Percentiles rank a stretch among this genome's conserved stretches.
These are phyloP conservation scores for Phytophthora cactorum DNA, from an alignment of 352 stramenopile genomes.

Conservation along the genomic window DNA sequence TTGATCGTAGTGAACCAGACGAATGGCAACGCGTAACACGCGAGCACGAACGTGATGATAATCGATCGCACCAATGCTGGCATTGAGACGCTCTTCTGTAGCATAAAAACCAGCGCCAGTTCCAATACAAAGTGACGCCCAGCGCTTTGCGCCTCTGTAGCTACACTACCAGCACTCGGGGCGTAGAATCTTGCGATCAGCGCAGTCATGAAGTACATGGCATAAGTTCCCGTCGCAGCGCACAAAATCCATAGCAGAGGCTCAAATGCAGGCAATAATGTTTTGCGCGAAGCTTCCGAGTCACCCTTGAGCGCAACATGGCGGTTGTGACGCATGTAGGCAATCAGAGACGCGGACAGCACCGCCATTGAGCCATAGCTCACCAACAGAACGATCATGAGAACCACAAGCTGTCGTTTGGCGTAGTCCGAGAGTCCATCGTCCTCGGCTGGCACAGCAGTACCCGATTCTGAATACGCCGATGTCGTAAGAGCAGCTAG, in stretches of 20 bases:
- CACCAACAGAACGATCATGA: constrained; percentile 44
- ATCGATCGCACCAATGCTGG: constrained; percentile 46
- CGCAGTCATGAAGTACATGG: constrained; percentile 41
- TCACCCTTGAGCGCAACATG: constrained; percentile 45
- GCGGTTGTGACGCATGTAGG: constrained; percentile 56
- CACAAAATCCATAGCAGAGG: constrained; percentile 54
- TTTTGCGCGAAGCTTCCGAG: constrained; percentile 48
- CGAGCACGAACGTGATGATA: constrained; percentile 36
- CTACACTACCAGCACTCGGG: constrained; percentile 17
- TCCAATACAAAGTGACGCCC: constrained; percentile 55
- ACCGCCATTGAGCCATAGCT: constrained; percentile 48
- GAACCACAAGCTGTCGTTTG: constrained; percentile 33
- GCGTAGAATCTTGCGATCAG: constrained; percentile 35
- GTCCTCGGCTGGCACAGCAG: not conserved
- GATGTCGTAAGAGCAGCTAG: constrained; percentile 13
- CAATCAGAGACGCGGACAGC: constrained; percentile 41
- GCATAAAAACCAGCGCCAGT: constrained; percentile 58
- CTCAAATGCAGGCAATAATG: constrained; percentile 56
- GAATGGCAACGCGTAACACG: constrained; percentile 49
- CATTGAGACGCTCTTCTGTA: constrained; percentile 59
- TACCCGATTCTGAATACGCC: not conserved
- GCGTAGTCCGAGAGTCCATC: constrained; percentile 24
- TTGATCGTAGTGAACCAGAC: constrained; percentile 41
- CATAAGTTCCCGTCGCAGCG: constrained; percentile 30
- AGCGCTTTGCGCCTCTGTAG: constrained; percentile 42